These are phyloP conservation scores for Arthonia radiata DNA, from an alignment of 495 filamentous ascomycete genomes.

Conservation along the genomic window DNA sequence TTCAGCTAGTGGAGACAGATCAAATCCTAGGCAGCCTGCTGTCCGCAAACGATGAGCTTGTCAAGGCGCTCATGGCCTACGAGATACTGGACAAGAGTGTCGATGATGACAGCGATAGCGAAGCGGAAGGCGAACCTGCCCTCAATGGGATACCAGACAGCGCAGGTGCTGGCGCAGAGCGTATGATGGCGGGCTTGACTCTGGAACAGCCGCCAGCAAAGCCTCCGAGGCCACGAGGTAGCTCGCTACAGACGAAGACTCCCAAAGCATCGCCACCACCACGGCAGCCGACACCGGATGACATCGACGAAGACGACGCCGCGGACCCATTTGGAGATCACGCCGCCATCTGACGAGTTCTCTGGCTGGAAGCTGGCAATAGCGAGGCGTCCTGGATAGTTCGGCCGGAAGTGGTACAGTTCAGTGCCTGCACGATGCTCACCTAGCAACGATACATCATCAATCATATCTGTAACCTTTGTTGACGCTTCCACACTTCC, in stretches of 20 bases:
- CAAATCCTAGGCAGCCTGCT: constrained; percentile 60
- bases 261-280: constrained; percentile 18
- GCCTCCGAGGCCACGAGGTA: constrained; percentile 11
- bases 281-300: constrained; percentile 6
- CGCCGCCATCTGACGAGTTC: too few species aligned
- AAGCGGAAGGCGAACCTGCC: constrained; percentile 21
- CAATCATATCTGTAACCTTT: too few species aligned
- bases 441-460: too few species aligned
- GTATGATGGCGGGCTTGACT: constrained; percentile 11
- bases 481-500: too few species aligned
- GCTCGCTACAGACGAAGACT: constrained; percentile 14
- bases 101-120: constrained; percentile 90
- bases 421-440: too few species aligned
- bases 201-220: constrained; percentile 12
- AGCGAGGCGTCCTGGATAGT: too few species aligned
- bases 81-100: constrained; percentile 88
- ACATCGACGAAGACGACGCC: constrained; percentile 26
- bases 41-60: constrained; percentile 63
- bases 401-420: too few species aligned
- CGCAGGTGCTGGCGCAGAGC: constrained; percentile 3
- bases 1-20: constrained; percentile 61
- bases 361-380: too few species aligned
- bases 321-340: constrained; percentile 56
- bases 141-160: constrained; percentile 4
- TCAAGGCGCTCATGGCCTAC: constrained; percentile 80